These are phyloP conservation scores for Stromatinia cepivora DNA, from an alignment of 2,329 filamentous ascomycete species.

Conservation along the genomic window DNA sequence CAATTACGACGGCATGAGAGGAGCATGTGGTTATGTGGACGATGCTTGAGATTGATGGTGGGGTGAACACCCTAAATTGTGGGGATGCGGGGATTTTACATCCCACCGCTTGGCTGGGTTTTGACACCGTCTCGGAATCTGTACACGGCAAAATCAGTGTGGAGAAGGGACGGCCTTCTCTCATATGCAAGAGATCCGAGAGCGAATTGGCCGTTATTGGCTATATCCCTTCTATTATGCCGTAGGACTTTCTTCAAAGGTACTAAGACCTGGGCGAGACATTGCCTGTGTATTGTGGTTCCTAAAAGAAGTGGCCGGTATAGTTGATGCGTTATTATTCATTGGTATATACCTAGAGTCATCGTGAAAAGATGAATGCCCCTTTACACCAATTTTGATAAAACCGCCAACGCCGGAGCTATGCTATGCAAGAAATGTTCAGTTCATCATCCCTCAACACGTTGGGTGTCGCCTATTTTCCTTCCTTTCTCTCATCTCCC, in stretches of 20 bases:
- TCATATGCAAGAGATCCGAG: neutral
- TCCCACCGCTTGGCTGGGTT: neutral
- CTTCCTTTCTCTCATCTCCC: neutral
- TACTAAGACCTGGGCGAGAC: neutral
- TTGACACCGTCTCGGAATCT: neutral
- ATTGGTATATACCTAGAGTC: constrained; percentile 12
- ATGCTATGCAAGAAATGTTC: constrained; percentile 22
- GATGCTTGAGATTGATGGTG: constrained; percentile 1
- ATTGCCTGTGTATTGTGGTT: too few species aligned
- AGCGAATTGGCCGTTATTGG: neutral
- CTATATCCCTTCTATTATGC: neutral
- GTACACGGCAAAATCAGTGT: neutral
- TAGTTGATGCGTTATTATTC: neutral
- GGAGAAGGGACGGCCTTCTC: neutral
- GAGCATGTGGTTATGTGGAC: neutral
- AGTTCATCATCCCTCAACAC: neutral
- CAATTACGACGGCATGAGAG: neutral
- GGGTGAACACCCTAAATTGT: constrained; percentile 5
- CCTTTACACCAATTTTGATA: constrained; percentile 5
- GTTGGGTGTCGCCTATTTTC: neutral
- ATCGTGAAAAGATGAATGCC: constrained; percentile 10
- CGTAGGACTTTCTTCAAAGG: neutral
- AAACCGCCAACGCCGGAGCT: constrained; percentile 13
- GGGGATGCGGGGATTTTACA: constrained; percentile 1
- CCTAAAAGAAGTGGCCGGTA: neutral